Base-by-base conservation (phyloP, 2,329 filamentous ascomycete species). In the Cordyceps militaris region DNA sequence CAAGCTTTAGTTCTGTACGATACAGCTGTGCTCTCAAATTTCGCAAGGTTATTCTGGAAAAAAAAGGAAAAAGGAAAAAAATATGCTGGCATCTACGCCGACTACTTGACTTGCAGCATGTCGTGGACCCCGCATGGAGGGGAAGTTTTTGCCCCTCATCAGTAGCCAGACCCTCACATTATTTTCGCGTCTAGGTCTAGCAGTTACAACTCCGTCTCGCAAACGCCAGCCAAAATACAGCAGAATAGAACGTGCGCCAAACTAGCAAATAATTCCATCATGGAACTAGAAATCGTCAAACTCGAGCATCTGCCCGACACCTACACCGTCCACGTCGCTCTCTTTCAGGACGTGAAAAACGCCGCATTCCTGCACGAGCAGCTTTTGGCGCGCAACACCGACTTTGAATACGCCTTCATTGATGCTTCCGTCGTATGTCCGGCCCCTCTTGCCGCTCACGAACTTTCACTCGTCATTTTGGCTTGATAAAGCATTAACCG, bases 391-490 rank as follows among this genome's bases (percentile, higher is more conserved):
- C 88, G 89, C 54, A 96, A 97, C 68, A 68, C 83, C 11, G 86
- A 87, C 9, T 97, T 92, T 66, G 91, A 97, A 72, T 97, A 97
- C 77, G 91, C 92, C 34, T 88, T 99, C 63, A 82, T 99, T 48
- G 93, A 99, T 73, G 91, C 91, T 21, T 84, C 83, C 47, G 83
- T 89, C 70, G 87, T 92, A 78, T 16, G 55, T 4, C 44, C n/a
- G 14, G 2, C 10, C 40, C 24, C 26, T 13, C 2, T 4, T 3
- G n/a, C 10, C n/a, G 23, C 24, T n/a, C n/a, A n/a, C n/a, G n/a
- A n/a, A n/a, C n/a, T n/a, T n/a, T n/a, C n/a, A n/a, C n/a, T n/a
- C 32, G 32, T 34, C 32, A 13, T 14, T 36, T 36, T 36, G 7
- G 16, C 4, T 14, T 36, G 14, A 23, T 24, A 9, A 38, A n/a